These are phyloP conservation scores for Populus ilicifolia DNA, from an alignment of 345 rosid species.

Conservation along the genomic window DNA sequence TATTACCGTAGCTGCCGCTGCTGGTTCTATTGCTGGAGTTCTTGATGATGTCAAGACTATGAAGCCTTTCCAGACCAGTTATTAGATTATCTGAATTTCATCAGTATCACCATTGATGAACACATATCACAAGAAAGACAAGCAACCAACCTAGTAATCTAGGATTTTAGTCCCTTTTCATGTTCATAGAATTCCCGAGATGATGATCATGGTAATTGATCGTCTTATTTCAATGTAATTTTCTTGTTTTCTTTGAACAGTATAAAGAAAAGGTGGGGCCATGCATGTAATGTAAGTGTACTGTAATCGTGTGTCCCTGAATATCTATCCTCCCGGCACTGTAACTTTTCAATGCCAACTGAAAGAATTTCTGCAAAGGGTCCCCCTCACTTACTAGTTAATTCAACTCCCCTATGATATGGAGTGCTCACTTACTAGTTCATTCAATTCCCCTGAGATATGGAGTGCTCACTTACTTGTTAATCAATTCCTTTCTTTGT, in stretches of 20 bases:
- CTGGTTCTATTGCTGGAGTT: slow-evolving; percentile 75
- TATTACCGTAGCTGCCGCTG: slow-evolving; percentile 65
- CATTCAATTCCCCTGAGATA: too few species aligned
- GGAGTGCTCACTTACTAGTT: too few species aligned
- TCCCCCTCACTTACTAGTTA: not conserved
- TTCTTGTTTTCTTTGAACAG: not conserved
- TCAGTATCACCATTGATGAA: not conserved
- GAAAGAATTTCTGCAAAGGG: not conserved
- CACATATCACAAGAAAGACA: slow-evolving; percentile 3
- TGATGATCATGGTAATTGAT: not conserved
- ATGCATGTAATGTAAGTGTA: not conserved
- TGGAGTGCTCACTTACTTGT: too few species aligned
- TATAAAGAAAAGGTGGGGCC: not conserved
- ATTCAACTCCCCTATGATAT: not conserved
- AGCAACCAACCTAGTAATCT: not conserved
- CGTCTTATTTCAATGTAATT: not conserved
- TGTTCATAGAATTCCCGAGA: slow-evolving; percentile 1
- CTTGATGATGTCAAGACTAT: slow-evolving; percentile 49
- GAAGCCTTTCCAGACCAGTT: slow-evolving; percentile 56
- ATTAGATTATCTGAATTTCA: slow-evolving; percentile 20
- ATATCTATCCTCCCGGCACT: not conserved
- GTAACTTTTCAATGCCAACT: slow-evolving; percentile 11
- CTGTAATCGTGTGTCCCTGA: not conserved
- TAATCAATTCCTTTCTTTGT: not conserved
- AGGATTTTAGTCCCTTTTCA: slow-evolving; percentile 4